These are phyloP conservation scores for Diospyros lotus DNA, from an alignment of 148 eudicot species.

Conservation along the genomic window DNA sequence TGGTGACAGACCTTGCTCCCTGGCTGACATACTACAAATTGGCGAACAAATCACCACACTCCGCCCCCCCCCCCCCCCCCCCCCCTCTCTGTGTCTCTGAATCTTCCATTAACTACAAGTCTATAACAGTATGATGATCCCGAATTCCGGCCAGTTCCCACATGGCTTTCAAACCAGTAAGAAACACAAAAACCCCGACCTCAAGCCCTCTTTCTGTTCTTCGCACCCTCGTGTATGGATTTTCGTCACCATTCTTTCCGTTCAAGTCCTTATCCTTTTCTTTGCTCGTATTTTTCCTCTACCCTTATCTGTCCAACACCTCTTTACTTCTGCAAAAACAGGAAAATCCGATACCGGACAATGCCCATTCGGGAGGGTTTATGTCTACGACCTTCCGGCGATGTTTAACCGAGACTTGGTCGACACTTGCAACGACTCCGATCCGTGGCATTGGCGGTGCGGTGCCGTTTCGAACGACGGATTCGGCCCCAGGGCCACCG, in stretches of 20 bases:
- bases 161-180: background rate
- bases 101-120: too few species aligned
- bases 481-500: slow-evolving; percentile 29
- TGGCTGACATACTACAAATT: background rate
- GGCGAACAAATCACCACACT: background rate
- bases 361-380: slow-evolving; percentile 33
- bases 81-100: background rate
- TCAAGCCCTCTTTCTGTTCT: slow-evolving; percentile 8
- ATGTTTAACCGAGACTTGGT: slow-evolving; percentile 33
- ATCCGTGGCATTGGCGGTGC: slow-evolving; percentile 45
- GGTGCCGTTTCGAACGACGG: slow-evolving; percentile 37
- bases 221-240: slow-evolving; percentile 26
- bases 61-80: background rate
- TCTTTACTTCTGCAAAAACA: background rate
- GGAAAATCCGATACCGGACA: background rate
- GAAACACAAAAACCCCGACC: slow-evolving; percentile 8
- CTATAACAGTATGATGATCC: background rate
- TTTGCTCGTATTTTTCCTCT: slow-evolving; percentile 7
- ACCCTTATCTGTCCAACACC: slow-evolving; percentile 1
- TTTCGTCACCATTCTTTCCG: slow-evolving; percentile 18
- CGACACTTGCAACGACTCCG: slow-evolving; percentile 28
- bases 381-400: slow-evolving; percentile 38
- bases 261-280: slow-evolving; percentile 22
- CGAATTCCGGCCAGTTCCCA: background rate
- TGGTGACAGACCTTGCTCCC: too few species aligned